Percentiles rank a stretch among this genome's conserved stretches.
Evolutionary conservation across 305 asterid species (phyloP).

Genomic region (Rubia tinctorum): DNA sequence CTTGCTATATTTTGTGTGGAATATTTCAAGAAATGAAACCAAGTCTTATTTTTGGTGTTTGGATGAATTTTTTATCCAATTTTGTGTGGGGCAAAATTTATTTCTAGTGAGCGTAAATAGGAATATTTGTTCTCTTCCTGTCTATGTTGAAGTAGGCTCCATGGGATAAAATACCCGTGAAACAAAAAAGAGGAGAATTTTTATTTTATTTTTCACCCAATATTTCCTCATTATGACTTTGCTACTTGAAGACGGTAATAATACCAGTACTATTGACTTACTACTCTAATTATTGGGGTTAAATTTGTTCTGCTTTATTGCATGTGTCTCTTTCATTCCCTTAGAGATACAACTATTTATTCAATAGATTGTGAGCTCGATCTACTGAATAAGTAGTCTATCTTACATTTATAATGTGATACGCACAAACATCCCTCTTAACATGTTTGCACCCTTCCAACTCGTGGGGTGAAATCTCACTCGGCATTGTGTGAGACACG

Average conservation of each 20-base stretch:
- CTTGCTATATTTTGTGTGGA: neutral
- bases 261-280: neutral
- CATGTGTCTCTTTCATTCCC: neutral
- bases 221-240: neutral
- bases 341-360: no score
- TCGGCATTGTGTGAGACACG: neutral
- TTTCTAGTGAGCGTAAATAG: neutral
- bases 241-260: neutral
- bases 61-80: neutral
- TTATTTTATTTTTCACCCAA: neutral
- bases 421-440: neutral
- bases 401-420: neutral
- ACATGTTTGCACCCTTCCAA: neutral
- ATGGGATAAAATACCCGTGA: neutral
- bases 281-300: neutral
- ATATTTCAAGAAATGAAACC: neutral
- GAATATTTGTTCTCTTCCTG: slow-evolving; percentile 1
- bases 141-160: slow-evolving; percentile 1
- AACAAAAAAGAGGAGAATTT: neutral
- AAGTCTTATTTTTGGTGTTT: neutral
- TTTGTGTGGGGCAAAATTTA: neutral
- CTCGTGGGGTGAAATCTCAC: neutral
- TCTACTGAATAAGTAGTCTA: neutral
- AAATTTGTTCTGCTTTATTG: neutral
- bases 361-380: neutral